Evolutionary conservation across 768 basidiomycete genomes (phyloP).

Genomic region (Asterophora parasitica): DNA sequence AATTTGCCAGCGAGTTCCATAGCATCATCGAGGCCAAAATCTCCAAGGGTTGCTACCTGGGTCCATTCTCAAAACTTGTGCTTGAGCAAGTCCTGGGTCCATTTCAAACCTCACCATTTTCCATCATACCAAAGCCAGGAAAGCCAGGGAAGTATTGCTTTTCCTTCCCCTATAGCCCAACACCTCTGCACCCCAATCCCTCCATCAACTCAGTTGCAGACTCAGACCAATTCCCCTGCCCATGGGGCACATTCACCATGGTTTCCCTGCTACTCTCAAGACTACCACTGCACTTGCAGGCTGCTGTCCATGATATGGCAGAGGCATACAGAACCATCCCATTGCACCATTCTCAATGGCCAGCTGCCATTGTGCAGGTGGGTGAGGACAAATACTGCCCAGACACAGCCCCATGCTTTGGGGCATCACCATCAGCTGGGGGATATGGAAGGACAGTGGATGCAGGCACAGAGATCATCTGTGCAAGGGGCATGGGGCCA

Average conservation of each 20-base stretch:
- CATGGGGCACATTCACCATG: conserved; percentile 22
- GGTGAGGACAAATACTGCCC: neutral
- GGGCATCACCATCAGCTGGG: neutral
- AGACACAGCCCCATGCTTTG: neutral
- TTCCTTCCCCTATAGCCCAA: conserved; percentile 14
- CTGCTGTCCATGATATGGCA: conserved; percentile 5
- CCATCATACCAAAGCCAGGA: conserved; percentile 20
- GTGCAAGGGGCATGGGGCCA: conserved; percentile 12
- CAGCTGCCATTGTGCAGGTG: neutral
- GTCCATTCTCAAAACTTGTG: conserved; percentile 10
- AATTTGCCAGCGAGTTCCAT: neutral
- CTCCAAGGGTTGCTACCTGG: conserved; percentile 12
- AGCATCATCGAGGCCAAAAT: conserved; percentile 10
- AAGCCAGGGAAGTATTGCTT: conserved; percentile 17
- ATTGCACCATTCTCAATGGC: neutral
- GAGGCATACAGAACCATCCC: conserved; percentile 13
- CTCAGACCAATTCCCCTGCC: conserved; percentile 25
- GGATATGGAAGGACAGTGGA: conserved; percentile 17
- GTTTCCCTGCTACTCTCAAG: neutral
- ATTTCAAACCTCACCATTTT: conserved; percentile 25
- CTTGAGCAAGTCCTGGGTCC: conserved; percentile 20
- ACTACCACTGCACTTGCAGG: conserved; percentile 9
- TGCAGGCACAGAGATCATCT: conserved; percentile 12
- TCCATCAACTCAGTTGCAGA: conserved; percentile 22
- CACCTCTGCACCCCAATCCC: neutral